Percentiles rank a stretch among this genome's conserved stretches.
Conservation (phyloP, 2,329 filamentous ascomycete genomes). For the Calonectria pseudoturangicola region DNA sequence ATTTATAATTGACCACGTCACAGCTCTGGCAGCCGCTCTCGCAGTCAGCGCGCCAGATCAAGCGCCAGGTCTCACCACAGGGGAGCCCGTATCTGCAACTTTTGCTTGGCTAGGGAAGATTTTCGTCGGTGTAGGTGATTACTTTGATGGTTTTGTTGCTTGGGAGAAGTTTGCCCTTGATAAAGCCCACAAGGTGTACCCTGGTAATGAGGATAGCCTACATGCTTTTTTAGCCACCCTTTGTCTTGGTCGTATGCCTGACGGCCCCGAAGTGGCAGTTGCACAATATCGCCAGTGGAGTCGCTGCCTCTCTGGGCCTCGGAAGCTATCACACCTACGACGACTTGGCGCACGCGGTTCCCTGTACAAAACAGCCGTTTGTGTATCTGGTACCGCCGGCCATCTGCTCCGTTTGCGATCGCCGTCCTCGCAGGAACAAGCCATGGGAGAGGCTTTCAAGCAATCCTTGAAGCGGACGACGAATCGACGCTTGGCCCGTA, state of each 20-base stretch:
- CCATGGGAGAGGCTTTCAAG: not conserved
- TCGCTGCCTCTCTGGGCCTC: not conserved
- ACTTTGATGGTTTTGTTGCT: not conserved
- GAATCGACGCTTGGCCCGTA: not conserved
- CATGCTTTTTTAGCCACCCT: not conserved
- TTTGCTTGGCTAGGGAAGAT: not conserved
- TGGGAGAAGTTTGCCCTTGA: slow-evolving; percentile 7
- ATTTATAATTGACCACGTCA: not conserved
- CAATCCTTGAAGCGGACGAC: not conserved
- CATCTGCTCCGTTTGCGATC: not conserved
- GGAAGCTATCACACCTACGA: not conserved
- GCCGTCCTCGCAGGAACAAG: too few species aligned
- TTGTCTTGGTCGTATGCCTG: not conserved
- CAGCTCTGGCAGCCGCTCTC: not conserved
- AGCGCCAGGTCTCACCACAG: not conserved
- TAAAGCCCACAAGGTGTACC: not conserved
- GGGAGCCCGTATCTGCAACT: not conserved
- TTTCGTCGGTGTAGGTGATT: not conserved
- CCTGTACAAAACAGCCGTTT: not conserved
- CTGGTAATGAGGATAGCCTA: not conserved
- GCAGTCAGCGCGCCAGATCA: too few species aligned
- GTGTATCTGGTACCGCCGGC: not conserved
- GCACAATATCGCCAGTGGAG: not conserved
- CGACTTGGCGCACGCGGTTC: not conserved
- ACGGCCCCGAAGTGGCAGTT: not conserved